Base-by-base conservation (phyloP, 352 stramenopile species). In the Globisporangium paddicum region DNA sequence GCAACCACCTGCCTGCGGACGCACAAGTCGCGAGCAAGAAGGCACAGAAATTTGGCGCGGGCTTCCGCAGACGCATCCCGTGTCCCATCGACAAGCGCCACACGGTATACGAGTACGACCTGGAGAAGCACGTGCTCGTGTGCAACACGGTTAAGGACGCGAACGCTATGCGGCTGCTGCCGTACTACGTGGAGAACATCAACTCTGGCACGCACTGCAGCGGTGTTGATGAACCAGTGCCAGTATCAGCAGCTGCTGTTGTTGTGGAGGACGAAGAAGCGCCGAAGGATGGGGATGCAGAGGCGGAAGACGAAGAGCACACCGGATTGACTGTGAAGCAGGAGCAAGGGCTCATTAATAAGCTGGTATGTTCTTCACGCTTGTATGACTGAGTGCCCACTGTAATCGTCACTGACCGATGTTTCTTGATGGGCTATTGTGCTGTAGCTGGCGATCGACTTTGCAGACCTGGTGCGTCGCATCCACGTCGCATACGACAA, bases 141-240 rank as follows among this genome's bases (percentile, higher is more conserved):
- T 94, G 85, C 69, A 94, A 92, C 68, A 81, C 79, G 13, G 70
- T 84, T 25, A 89, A 89, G 55, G 80, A 92, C 52, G 71, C 71
- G 18, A 67, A 79, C 1, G 59, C 60, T n/a, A 84, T 85, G 68
- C 73, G 71, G 62, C 62, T 67, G 23, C 65, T 92, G 47, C 78
- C 82, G 19, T 92, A 80, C 64, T 94, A 90, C 60, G 72, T 57
- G 23, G 73, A 83, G 52, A 87, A 90, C 47, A 89, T 94, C 58
- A 94, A 94, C 65, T 91, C 82, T 30, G 85, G 82, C 5, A 73
- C 51, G 5, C 73, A 89, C 48, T 72, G 58, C n/a, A n/a, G n/a
- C 37, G 55, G 18, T 14, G 21, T 1, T n/a, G 28, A 56, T 6
- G 19, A 10, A 28, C 16, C 16, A 0, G 3, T 23, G 16, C 1